Evolutionary conservation across 495 filamentous ascomycete genomes (phyloP).

Genomic region (Cercophora sp.): DNA sequence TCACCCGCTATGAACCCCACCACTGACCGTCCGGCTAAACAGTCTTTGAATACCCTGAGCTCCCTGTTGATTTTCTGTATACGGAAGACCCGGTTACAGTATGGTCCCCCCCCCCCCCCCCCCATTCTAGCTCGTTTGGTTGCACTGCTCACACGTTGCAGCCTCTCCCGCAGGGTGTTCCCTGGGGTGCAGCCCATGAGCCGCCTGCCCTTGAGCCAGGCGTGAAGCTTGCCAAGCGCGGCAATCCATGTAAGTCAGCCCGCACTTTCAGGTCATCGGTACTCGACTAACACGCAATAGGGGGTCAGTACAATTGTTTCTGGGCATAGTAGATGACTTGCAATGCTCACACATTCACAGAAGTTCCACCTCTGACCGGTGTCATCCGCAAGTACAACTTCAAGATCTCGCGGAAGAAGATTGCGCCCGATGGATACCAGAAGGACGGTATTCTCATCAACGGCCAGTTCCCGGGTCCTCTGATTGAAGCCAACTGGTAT

Average conservation of each 20-base stretch:
- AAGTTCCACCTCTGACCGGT: slow-evolving; percentile 27
- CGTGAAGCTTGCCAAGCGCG: neutral
- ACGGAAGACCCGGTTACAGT: neutral
- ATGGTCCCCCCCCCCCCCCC: neutral
- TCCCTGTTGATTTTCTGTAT: neutral
- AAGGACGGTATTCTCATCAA: slow-evolving; percentile 54
- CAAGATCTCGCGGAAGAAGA: slow-evolving; percentile 44
- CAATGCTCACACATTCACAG: neutral
- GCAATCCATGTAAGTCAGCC: neutral
- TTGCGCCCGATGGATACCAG: slow-evolving; percentile 47
- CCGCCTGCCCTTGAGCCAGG: neutral
- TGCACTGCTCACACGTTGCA: neutral
- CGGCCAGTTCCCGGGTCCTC: slow-evolving; percentile 56
- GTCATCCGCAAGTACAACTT: slow-evolving; percentile 51
- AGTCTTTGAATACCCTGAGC: neutral
- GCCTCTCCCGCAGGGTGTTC: neutral
- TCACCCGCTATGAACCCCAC: neutral
- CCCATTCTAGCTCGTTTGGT: neutral
- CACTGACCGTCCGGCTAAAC: neutral
- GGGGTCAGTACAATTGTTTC: too few relatives aligned
- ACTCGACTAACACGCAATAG: too few relatives aligned
- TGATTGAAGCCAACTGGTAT: slow-evolving; percentile 47
- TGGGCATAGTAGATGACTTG: neutral
- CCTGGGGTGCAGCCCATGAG: neutral
- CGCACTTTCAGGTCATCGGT: neutral